These are phyloP conservation scores for Evansstolkia leycettana DNA, from an alignment of 495 filamentous ascomycete species.

Conservation along the genomic window DNA sequence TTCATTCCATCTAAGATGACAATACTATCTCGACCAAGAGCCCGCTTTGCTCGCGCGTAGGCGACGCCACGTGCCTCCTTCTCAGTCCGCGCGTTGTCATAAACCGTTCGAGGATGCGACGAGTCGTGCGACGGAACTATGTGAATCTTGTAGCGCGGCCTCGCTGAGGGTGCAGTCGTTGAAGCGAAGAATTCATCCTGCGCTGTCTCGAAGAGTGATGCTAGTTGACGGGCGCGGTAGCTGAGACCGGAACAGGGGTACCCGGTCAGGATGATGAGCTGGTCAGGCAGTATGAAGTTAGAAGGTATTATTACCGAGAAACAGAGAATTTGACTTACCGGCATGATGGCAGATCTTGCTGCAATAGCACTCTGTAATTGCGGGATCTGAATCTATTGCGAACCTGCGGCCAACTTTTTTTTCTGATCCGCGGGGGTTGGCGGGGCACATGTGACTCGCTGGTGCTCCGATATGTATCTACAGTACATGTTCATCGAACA, in stretches of 20 bases:
- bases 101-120: constrained; percentile 33
- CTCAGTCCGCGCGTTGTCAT: constrained; percentile 55
- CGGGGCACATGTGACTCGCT: constrained; percentile 17
- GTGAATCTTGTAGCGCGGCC: constrained; percentile 39
- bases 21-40: constrained; percentile 64
- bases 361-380: constrained; percentile 1
- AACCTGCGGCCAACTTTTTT: constrained; percentile 13
- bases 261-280: constrained; percentile 91
- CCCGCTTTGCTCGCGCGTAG: constrained; percentile 76
- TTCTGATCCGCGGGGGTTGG: constrained; percentile 15
- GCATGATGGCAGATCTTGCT: constrained; percentile 15
- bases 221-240: constrained; percentile 69
- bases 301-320: background rate
- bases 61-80: constrained; percentile 85
- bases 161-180: constrained; percentile 31
- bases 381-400: too few species aligned
- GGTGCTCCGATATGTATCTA: background rate
- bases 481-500: background rate
- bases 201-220: constrained; percentile 28
- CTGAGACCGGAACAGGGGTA: constrained; percentile 91
- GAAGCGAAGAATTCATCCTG: constrained; percentile 43
- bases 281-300: background rate
- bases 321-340: constrained; percentile 11
- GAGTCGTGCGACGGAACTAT: constrained; percentile 44
- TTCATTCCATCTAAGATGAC: constrained; percentile 86